These are phyloP conservation scores for Citrus inodora DNA, from an alignment of 345 rosid species.

Conservation along the genomic window DNA sequence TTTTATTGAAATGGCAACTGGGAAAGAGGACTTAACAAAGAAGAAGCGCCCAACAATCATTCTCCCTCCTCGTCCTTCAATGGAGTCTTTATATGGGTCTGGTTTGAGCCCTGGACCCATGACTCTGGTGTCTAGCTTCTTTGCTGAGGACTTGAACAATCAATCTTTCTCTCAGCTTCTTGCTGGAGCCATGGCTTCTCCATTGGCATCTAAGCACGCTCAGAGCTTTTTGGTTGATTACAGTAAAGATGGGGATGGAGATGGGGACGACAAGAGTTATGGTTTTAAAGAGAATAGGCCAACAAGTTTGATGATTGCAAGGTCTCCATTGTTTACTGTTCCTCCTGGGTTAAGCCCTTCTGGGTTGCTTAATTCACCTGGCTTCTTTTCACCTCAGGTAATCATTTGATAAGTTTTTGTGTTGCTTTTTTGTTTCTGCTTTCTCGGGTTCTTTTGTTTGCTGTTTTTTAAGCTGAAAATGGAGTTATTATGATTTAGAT, in stretches of 20 bases:
- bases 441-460: not conserved
- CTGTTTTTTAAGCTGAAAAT: not conserved
- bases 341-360: constrained; percentile 96
- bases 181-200: constrained; percentile 86
- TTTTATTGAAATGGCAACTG: constrained; percentile 37
- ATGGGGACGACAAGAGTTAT: constrained; percentile 30
- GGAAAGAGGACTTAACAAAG: constrained; percentile 28
- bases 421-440: not conserved
- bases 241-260: constrained; percentile 23
- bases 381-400: constrained; percentile 78
- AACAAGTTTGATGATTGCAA: constrained; percentile 41
- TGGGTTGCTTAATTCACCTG: constrained; percentile 75
- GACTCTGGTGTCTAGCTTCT: constrained; percentile 83
- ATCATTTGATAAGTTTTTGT: constrained; percentile 9
- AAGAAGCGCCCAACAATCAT: constrained; percentile 61
- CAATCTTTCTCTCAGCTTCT: constrained; percentile 87
- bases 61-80: constrained; percentile 62
- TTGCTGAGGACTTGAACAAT: constrained; percentile 52
- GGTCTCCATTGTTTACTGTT: constrained; percentile 61
- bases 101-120: constrained; percentile 81
- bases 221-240: not conserved
- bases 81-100: constrained; percentile 49
- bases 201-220: constrained; percentile 27
- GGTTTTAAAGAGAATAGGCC: constrained; percentile 58
- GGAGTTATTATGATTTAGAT: not conserved